Percentiles rank a stretch among this genome's conserved stretches.
Evolutionary conservation across 768 basidiomycete species (phyloP).

Genomic region (Termitomyces sp.): DNA sequence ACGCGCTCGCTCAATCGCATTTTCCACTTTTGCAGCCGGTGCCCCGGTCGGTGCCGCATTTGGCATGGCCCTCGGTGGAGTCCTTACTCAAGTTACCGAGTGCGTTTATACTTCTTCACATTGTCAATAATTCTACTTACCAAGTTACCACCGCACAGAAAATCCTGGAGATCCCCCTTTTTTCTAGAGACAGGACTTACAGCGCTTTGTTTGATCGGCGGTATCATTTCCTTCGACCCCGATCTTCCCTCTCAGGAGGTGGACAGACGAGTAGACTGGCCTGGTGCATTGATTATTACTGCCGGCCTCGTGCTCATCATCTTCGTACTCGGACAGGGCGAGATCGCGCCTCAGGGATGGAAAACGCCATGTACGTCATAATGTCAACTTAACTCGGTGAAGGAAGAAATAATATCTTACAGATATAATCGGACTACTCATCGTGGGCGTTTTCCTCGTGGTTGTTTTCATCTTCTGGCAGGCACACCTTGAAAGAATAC

Average conservation of each 20-base stretch:
- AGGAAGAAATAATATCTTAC: not conserved
- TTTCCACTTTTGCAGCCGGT: conserved; percentile 82
- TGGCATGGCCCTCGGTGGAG: conserved; percentile 69
- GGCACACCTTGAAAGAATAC: conserved; percentile 41
- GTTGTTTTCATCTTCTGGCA: conserved; percentile 62
- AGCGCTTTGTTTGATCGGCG: conserved; percentile 47
- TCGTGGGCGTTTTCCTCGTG: conserved; percentile 55
- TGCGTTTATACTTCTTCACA: conserved; percentile 17
- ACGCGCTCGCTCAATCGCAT: conserved; percentile 66
- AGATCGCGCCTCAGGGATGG: conserved; percentile 58
- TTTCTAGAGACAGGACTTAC: conserved; percentile 61
- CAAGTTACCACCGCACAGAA: conserved; percentile 16
- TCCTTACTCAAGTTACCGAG: conserved; percentile 55
- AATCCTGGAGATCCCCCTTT: conserved; percentile 64
- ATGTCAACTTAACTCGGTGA: not conserved
- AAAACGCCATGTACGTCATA: conserved; percentile 29
- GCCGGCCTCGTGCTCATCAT: conserved; percentile 62
- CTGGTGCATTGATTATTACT: conserved; percentile 65
- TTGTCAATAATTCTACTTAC: not conserved
- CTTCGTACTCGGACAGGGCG: conserved; percentile 66
- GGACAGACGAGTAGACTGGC: conserved; percentile 63
- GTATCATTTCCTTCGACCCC: conserved; percentile 54
- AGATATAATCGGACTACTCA: conserved; percentile 66
- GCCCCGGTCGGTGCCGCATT: conserved; percentile 78
- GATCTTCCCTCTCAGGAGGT: conserved; percentile 44